These are phyloP conservation scores for Closterium sp. DNA, from an alignment of 139 green algal genomes.

Conservation along the genomic window DNA sequence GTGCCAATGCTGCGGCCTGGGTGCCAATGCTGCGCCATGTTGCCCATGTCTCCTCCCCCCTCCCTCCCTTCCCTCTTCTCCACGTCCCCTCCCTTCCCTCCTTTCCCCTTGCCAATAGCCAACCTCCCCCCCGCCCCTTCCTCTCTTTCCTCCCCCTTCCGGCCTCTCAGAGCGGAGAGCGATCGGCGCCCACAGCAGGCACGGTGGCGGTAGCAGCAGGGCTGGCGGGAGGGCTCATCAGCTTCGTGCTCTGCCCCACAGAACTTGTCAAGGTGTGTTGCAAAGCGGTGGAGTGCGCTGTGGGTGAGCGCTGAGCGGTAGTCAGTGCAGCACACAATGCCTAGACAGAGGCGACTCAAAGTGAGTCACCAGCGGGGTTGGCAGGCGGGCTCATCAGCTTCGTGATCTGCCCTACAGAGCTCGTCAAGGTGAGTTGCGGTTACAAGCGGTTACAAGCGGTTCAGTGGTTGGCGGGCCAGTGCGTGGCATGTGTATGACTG, in stretches of 20 bases:
- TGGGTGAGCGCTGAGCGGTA: too few species aligned
- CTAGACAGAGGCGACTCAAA: too few species aligned
- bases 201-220: conserved; percentile 20
- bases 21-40: background rate
- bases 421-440: too few species aligned
- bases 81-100: background rate
- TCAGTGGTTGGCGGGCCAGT: too few species aligned
- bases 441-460: too few species aligned
- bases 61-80: background rate
- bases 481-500: too few species aligned
- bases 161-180: conserved; percentile 16
- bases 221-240: conserved; percentile 23
- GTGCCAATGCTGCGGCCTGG: background rate
- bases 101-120: too few species aligned
- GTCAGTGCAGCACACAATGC: too few species aligned
- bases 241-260: conserved; percentile 44
- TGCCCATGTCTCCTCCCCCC: conserved; percentile 8
- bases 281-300: too few species aligned
- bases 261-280: conserved; percentile 50
- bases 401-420: conserved; percentile 42
- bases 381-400: conserved; percentile 29
- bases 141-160: background rate
- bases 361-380: background rate
- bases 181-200: background rate
- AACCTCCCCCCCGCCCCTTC: background rate